These are phyloP conservation scores for Diversispora eburnea DNA, from an alignment of 192 early-diverging fungal species.

Conservation along the genomic window DNA sequence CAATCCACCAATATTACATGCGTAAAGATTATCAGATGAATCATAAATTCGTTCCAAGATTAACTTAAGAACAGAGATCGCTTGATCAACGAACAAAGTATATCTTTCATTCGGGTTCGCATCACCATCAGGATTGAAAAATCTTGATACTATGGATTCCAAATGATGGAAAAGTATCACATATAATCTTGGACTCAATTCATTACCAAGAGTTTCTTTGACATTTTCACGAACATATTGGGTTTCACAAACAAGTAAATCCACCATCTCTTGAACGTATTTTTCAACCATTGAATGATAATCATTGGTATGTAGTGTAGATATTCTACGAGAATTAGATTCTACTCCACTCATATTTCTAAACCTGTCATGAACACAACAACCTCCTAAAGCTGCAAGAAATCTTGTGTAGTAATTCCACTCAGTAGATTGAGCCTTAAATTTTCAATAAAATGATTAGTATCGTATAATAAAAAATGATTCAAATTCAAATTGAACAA, in stretches of 20 bases:
- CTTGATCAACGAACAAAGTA: conserved; percentile 72
- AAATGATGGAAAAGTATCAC: conserved; percentile 56
- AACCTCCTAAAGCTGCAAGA: conserved; percentile 73
- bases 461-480: neutral
- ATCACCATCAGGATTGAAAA: conserved; percentile 61
- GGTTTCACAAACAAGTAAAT: conserved; percentile 66
- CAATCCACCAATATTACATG: conserved; percentile 67
- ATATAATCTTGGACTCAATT: conserved; percentile 64
- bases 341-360: conserved; percentile 15
- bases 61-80: conserved; percentile 69
- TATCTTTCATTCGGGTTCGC: conserved; percentile 50
- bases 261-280: conserved; percentile 69
- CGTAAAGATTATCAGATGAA: conserved; percentile 48
- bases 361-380: conserved; percentile 44
- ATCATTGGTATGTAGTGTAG: conserved; percentile 32
- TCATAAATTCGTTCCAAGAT: conserved; percentile 71
- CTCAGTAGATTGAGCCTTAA: conserved; percentile 43
- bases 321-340: conserved; percentile 9
- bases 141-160: conserved; percentile 51
- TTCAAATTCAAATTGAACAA: too few species aligned
- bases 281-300: conserved; percentile 56
- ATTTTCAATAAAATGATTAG: neutral
- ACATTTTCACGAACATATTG: conserved; percentile 71
- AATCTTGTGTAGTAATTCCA: conserved; percentile 85
- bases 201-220: conserved; percentile 72